Evolutionary conservation across 2,329 filamentous ascomycete species (phyloP).

Genomic region (Scytalidium sp.): DNA sequence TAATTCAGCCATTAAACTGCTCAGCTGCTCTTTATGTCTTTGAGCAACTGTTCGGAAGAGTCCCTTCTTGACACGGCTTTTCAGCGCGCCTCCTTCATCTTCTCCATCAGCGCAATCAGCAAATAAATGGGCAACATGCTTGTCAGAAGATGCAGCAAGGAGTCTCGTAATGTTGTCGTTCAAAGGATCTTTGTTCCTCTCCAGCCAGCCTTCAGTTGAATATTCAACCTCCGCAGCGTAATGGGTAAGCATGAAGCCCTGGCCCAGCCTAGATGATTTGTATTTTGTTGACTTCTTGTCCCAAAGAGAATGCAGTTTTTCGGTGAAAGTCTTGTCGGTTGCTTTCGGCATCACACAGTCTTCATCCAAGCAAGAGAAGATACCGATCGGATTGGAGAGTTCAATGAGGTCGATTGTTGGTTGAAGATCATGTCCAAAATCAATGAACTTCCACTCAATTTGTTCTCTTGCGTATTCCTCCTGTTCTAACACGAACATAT

Average conservation of each 20-base stretch:
- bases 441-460: conserved; percentile 99
- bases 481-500: conserved; percentile 99
- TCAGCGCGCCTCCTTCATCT: conserved; percentile 65
- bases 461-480: conserved; percentile 97
- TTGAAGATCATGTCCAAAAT: conserved; percentile 95
- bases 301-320: conserved; percentile 96
- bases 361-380: conserved; percentile 97
- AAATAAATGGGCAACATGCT: conserved; percentile 82
- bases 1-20: conserved; percentile 90
- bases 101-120: conserved; percentile 81
- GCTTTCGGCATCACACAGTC: conserved; percentile 99
- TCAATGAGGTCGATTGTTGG: conserved; percentile 98
- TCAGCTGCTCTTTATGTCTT: conserved; percentile 96
- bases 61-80: conserved; percentile 90
- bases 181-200: conserved; percentile 98
- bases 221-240: conserved; percentile 99
- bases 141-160: conserved; percentile 76
- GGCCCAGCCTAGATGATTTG: conserved; percentile 77
- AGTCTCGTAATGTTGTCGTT: conserved; percentile 96
- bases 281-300: conserved; percentile 96
- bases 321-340: conserved; percentile 93
- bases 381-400: conserved; percentile 92
- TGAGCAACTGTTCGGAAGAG: conserved; percentile 96
- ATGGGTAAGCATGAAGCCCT: conserved; percentile 94
- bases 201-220: conserved; percentile 89